Conservation (phyloP, 164 flowering plant genomes). For the Umbellularia californica region DNA sequence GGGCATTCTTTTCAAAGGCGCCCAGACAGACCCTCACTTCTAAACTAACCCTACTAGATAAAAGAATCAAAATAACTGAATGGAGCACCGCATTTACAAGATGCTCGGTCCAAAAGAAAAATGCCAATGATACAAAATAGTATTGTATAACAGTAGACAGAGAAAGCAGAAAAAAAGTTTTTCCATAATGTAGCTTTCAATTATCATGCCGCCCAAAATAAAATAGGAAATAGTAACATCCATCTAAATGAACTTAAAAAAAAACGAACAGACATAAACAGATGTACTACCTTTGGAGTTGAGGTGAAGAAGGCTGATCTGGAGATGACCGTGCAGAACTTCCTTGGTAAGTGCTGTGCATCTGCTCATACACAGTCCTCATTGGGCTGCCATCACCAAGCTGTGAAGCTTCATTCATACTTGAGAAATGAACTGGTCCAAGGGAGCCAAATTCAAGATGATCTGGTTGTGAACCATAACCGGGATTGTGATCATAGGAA, state of each 20-base stretch:
- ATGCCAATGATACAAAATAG: too few relatives aligned
- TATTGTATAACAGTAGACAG: too few relatives aligned
- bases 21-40: too few relatives aligned
- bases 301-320: slow-evolving; percentile 90
- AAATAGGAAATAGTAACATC: too few relatives aligned
- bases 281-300: slow-evolving; percentile 44
- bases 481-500: slow-evolving; percentile 65
- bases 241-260: not conserved
- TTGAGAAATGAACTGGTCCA: slow-evolving; percentile 54
- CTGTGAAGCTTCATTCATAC: slow-evolving; percentile 42
- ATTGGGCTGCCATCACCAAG: slow-evolving; percentile 42
- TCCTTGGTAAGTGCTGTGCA: slow-evolving; percentile 36
- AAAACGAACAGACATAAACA: not conserved
- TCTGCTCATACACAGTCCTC: slow-evolving; percentile 51
- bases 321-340: slow-evolving; percentile 52
- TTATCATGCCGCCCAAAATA: too few relatives aligned
- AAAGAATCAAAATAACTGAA: too few relatives aligned
- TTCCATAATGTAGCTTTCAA: too few relatives aligned
- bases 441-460: slow-evolving; percentile 89
- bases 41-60: too few relatives aligned
- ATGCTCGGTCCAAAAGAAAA: too few relatives aligned
- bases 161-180: too few relatives aligned
- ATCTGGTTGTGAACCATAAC: slow-evolving; percentile 49
- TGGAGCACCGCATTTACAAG: too few relatives aligned
- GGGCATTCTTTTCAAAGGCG: too few relatives aligned